Conservation (phyloP, 345 rosid species). For the Bruguiera sexangula region DNA sequence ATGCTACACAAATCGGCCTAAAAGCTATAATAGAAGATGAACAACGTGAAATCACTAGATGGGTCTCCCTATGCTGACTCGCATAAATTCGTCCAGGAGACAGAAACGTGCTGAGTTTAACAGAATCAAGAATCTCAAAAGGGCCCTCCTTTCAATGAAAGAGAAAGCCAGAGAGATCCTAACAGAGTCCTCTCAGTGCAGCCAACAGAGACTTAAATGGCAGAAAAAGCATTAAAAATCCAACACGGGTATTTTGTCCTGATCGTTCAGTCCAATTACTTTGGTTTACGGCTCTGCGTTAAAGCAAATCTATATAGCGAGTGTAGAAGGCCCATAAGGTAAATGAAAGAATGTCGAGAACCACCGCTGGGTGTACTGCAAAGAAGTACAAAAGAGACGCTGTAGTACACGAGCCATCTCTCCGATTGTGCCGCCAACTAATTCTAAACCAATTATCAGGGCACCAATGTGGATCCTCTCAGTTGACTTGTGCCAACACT, state of each 20-base stretch:
- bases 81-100: not conserved
- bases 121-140: not conserved
- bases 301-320: too few relatives aligned
- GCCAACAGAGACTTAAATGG: not conserved
- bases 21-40: not conserved
- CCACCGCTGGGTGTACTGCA: constrained; percentile 25
- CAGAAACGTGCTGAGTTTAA: too few relatives aligned
- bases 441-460: constrained; percentile 8
- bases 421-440: not conserved
- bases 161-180: too few relatives aligned
- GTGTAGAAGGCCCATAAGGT: not conserved
- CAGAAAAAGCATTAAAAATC: not conserved
- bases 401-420: constrained; percentile 27
- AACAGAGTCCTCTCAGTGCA: not conserved
- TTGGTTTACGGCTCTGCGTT: too few relatives aligned
- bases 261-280: too few relatives aligned
- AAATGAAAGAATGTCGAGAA: not conserved
- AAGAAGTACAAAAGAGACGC: constrained; percentile 24
- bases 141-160: not conserved
- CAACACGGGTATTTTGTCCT: not conserved
- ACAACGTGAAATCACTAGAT: not conserved
- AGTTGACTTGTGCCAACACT: constrained; percentile 5
- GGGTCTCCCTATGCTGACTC: not conserved
- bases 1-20: not conserved
- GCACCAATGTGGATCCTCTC: not conserved